phyloP scores from a whole-genome alignment of 1,284 basidiomycete genomes.

The Mycena sp. region DNA sequence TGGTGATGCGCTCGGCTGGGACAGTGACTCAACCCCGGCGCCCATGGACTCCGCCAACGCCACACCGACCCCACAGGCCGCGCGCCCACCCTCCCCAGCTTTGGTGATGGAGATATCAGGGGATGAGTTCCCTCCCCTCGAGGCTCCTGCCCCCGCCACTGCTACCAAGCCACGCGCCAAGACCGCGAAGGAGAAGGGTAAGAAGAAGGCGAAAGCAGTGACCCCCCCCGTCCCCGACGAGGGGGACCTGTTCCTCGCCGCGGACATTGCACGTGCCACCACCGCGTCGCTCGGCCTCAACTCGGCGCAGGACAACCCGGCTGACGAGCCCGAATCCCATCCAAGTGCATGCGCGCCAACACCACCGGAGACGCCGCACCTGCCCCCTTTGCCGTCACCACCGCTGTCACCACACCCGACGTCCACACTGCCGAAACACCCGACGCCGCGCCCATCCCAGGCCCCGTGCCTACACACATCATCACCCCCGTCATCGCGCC shows the following conservation, averaged over 20 bases:
- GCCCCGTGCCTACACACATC: too few species aligned
- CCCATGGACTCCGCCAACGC: not conserved
- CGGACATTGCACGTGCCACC: not conserved
- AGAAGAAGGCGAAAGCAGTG: too few species aligned
- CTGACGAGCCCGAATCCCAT: not conserved
- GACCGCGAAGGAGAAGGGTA: not conserved
- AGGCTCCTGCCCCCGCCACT: not conserved
- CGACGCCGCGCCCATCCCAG: too few species aligned
- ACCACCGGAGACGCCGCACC: not conserved
- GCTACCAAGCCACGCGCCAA: not conserved
- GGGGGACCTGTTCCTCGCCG: not conserved
- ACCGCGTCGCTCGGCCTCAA: not conserved
- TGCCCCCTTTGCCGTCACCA: too few species aligned
- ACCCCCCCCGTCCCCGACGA: too few species aligned
- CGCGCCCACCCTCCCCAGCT: not conserved
- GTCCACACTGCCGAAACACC: too few species aligned
- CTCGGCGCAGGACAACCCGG: not conserved
- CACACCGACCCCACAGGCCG: not conserved
- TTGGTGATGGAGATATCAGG: not conserved
- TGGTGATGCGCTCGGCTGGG: not conserved
- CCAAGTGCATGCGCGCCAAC: not conserved
- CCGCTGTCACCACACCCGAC: too few species aligned
- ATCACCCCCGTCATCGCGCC: too few species aligned
- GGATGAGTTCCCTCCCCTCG: conserved; percentile 2
- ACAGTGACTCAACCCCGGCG: not conserved